Conservation (phyloP, 1,284 basidiomycete genomes). For the Ustilago vetiveriae region DNA sequence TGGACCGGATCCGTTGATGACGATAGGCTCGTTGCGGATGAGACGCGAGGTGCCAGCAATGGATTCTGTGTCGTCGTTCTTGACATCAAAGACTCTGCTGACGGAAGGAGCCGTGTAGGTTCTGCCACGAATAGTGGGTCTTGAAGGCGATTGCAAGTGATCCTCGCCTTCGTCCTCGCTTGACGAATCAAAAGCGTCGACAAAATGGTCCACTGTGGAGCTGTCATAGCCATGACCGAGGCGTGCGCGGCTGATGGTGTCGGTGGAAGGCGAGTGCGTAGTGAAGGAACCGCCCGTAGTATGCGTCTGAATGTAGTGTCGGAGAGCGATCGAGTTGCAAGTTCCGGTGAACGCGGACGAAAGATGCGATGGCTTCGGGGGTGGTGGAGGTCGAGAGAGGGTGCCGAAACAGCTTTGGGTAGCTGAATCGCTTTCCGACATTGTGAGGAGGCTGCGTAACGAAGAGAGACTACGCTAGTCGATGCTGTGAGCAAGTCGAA, state of each 20-base stretch:
- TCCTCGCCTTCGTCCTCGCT: constrained; percentile 24
- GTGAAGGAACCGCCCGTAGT: constrained; percentile 45
- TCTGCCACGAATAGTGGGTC: constrained; percentile 21
- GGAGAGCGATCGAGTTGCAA: constrained; percentile 54
- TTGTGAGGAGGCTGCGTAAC: constrained; percentile 7
- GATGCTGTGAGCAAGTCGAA: too few relatives aligned
- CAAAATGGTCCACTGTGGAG: constrained; percentile 30
- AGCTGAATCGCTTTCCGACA: too few relatives aligned
- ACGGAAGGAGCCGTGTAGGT: constrained; percentile 47
- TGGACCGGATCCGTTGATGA: constrained; percentile 31
- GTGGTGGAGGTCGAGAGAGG: constrained; percentile 43
- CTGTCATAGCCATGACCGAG: constrained; percentile 39
- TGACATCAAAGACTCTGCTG: constrained; percentile 22
- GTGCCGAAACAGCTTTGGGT: constrained; percentile 28
- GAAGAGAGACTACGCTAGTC: too few relatives aligned
- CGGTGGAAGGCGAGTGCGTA: constrained; percentile 17
- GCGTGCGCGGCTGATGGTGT: constrained; percentile 29
- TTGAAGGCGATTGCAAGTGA: background rate
- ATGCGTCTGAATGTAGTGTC: constrained; percentile 50
- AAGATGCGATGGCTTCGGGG: constrained; percentile 54
- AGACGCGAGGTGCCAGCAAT: constrained; percentile 23
- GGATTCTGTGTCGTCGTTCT: constrained; percentile 11
- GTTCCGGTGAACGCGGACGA: constrained; percentile 54
- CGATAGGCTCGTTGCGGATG: constrained; percentile 36
- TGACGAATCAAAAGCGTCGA: constrained; percentile 26